Conservation (phyloP, 192 early-diverging fungal species). For the Coemansia sp. region DNA sequence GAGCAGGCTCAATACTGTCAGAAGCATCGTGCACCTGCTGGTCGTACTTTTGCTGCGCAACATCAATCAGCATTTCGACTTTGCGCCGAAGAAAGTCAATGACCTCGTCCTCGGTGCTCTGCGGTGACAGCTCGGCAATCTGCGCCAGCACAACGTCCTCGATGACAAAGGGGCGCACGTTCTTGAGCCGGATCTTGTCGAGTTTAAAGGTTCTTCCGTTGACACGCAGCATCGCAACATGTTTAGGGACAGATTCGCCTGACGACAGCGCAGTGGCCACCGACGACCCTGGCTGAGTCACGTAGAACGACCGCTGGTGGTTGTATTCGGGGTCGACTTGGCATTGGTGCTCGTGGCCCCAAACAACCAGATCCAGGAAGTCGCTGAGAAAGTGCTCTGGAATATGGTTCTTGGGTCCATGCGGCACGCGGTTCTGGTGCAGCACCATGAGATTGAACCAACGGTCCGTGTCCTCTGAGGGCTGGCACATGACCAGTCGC, state of each 20-base stretch:
- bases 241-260: slow-evolving; percentile 78
- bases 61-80: slow-evolving; percentile 61
- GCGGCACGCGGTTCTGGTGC: slow-evolving; percentile 88
- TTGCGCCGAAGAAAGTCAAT: slow-evolving; percentile 56
- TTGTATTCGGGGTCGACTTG: slow-evolving; percentile 73
- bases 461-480: slow-evolving; percentile 62
- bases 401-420: slow-evolving; percentile 82
- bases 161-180: slow-evolving; percentile 88
- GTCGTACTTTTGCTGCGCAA: slow-evolving; percentile 64
- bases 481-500: slow-evolving; percentile 72
- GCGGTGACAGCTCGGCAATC: slow-evolving; percentile 50
- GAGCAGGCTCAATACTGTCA: slow-evolving; percentile 30
- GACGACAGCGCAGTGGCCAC: slow-evolving; percentile 85
- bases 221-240: slow-evolving; percentile 62
- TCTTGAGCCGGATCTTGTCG: slow-evolving; percentile 71
- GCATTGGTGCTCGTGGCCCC: slow-evolving; percentile 99
- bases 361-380: slow-evolving; percentile 83
- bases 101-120: slow-evolving; percentile 58
- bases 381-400: slow-evolving; percentile 81
- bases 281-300: slow-evolving; percentile 91
- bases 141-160: slow-evolving; percentile 64
- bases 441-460: slow-evolving; percentile 93
- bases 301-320: slow-evolving; percentile 65
- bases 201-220: slow-evolving; percentile 65
- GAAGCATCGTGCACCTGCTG: slow-evolving; percentile 30